Evolutionary conservation across 2,329 filamentous ascomycete species (phyloP).

Genomic region (Botrytis sinoallii): DNA sequence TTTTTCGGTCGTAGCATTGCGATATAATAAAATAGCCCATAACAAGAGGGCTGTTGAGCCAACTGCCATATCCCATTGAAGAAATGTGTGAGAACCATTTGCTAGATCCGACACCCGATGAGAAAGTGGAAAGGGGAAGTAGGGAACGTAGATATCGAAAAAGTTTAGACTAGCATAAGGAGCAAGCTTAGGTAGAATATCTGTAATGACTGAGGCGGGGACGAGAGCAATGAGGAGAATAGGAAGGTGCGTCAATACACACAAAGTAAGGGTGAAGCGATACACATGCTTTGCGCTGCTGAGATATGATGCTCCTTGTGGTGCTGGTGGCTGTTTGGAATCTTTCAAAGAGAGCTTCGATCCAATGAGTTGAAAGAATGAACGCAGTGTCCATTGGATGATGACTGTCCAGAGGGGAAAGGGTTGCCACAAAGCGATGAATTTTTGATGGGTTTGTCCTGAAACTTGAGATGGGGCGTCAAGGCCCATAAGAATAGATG

Average conservation of each 20-base stretch:
- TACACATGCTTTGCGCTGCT: slow-evolving; percentile 29
- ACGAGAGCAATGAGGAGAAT: slow-evolving; percentile 42
- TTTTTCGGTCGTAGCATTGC: slow-evolving; percentile 31
- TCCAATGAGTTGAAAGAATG: slow-evolving; percentile 16
- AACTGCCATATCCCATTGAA: slow-evolving; percentile 49
- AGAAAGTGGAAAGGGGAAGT: slow-evolving; percentile 36
- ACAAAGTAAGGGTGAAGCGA: slow-evolving; percentile 41
- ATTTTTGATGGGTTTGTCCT: slow-evolving; percentile 45
- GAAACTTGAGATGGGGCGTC: slow-evolving; percentile 42
- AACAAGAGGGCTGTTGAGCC: slow-evolving; percentile 43
- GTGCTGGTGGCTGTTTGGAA: slow-evolving; percentile 31
- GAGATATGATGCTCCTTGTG: slow-evolving; percentile 28
- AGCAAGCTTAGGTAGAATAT: slow-evolving; percentile 39
- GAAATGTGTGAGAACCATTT: slow-evolving; percentile 44
- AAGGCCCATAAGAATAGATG: slow-evolving; percentile 44
- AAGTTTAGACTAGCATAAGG: slow-evolving; percentile 39
- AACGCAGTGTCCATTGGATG: slow-evolving; percentile 37
- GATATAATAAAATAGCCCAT: slow-evolving; percentile 44
- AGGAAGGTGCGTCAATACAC: slow-evolving; percentile 41
- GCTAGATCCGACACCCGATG: slow-evolving; percentile 27
- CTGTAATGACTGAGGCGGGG: slow-evolving; percentile 39
- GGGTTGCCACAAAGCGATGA: slow-evolving; percentile 49
- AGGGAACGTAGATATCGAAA: slow-evolving; percentile 41
- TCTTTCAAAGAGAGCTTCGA: slow-evolving; percentile 23
- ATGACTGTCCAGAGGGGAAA: slow-evolving; percentile 48